Evolutionary conservation across 805 yeast genomes (phyloP).

Genomic region (Metschnikowia lunata): DNA sequence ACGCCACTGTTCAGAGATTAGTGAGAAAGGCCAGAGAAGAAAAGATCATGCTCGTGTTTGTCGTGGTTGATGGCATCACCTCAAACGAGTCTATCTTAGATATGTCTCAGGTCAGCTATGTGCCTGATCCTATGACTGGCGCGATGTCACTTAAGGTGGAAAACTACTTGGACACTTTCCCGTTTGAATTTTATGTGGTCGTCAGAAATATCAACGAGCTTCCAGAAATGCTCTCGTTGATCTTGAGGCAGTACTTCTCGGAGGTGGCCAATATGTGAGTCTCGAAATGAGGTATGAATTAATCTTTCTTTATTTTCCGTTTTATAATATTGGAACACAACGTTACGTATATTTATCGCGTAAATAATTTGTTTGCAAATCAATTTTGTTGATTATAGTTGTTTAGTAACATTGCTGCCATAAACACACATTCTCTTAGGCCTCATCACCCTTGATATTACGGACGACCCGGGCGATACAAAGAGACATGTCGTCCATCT

Average conservation of each 20-base stretch:
- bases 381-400: no score
- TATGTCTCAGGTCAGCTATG: slow-evolving; percentile 88
- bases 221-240: slow-evolving; percentile 86
- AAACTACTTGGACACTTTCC: slow-evolving; percentile 87
- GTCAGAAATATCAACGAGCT: slow-evolving; percentile 84
- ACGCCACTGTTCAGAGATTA: slow-evolving; percentile 71
- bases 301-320: no score
- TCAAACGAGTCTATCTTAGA: slow-evolving; percentile 85
- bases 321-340: no score
- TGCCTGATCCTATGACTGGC: slow-evolving; percentile 61
- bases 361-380: no score
- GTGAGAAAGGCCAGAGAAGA: slow-evolving; percentile 91
- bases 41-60: slow-evolving; percentile 91
- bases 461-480: slow-evolving; percentile 43
- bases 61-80: slow-evolving; percentile 84
- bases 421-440: no score
- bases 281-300: background rate
- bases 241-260: slow-evolving; percentile 86
- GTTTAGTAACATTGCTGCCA: no score
- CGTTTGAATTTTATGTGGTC: slow-evolving; percentile 94
- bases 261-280: slow-evolving; percentile 40
- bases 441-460: background rate
- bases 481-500: slow-evolving; percentile 51
- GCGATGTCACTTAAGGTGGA: slow-evolving; percentile 69
- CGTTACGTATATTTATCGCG: no score